Evolutionary conservation across 345 rosid species (phyloP).

Genomic region (Punica granatum): DNA sequence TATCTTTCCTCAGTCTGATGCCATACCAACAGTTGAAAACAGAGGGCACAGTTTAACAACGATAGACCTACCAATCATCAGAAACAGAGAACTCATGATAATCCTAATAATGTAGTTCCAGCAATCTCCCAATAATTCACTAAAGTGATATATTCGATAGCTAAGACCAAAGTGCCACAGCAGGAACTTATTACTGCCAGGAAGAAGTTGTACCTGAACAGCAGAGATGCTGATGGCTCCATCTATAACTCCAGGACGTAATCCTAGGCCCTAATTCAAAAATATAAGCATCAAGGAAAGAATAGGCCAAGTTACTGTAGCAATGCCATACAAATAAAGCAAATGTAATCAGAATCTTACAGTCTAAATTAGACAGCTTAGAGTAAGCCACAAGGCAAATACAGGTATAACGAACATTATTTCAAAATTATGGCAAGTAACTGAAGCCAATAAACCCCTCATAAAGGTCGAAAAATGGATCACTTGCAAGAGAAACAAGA

Average conservation of each 20-base stretch:
- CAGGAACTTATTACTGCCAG: background rate
- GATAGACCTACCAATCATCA: background rate
- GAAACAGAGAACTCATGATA: background rate
- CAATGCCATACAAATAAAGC: background rate
- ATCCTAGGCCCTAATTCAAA: slow-evolving; percentile 56
- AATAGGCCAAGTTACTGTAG: background rate
- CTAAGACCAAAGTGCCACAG: background rate
- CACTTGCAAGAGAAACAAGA: slow-evolving; percentile 2
- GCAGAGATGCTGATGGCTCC: slow-evolving; percentile 98
- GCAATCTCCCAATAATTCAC: background rate
- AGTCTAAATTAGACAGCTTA: background rate
- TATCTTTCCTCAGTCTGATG: too few species aligned
- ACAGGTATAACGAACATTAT: background rate
- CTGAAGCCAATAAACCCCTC: background rate
- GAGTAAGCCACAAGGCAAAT: background rate
- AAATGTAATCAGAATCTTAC: background rate
- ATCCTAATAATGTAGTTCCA: background rate
- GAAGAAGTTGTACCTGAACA: slow-evolving; percentile 49
- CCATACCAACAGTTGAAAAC: too few species aligned
- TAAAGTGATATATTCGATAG: background rate
- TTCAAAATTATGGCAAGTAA: background rate
- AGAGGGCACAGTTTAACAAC: background rate
- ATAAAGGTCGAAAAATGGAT: background rate
- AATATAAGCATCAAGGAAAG: background rate
- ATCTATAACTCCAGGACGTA: slow-evolving; percentile 79